These are phyloP conservation scores for Delonix regia DNA, from an alignment of 306 rosid species.

Conservation along the genomic window DNA sequence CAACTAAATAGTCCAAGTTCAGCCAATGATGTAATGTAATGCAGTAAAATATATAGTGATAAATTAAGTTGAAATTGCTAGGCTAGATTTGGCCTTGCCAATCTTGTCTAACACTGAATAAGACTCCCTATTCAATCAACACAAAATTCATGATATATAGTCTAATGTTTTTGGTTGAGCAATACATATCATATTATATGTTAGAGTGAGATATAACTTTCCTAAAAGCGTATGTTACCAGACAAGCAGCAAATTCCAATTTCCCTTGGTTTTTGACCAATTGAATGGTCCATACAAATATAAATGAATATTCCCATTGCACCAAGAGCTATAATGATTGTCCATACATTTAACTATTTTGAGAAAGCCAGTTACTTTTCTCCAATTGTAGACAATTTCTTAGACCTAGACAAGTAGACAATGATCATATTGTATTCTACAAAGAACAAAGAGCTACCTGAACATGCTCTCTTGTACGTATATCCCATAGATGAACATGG, in stretches of 20 bases:
- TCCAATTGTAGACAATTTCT: neutral
- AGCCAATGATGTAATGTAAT: neutral
- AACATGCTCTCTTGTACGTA: slow-evolving; percentile 83
- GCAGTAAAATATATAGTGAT: neutral
- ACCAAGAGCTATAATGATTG: neutral
- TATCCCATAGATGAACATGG: slow-evolving; percentile 98
- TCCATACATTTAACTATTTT: neutral
- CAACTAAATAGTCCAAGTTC: slow-evolving; percentile 6
- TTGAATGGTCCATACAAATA: neutral
- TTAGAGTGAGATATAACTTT: neutral
- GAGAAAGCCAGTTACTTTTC: neutral
- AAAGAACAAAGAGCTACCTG: slow-evolving; percentile 55
- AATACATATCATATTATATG: neutral
- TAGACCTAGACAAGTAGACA: neutral
- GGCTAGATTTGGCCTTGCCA: neutral
- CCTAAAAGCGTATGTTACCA: neutral
- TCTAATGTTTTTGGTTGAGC: neutral
- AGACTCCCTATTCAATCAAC: neutral
- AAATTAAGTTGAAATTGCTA: slow-evolving; percentile 4
- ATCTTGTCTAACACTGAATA: neutral
- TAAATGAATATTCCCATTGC: neutral
- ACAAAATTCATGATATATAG: neutral
- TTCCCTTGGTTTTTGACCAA: neutral
- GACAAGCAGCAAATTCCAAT: neutral
- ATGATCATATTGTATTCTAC: neutral